phyloP scores from a whole-genome alignment of 2,329 filamentous ascomycete species.

The Seiridium cupressi region DNA sequence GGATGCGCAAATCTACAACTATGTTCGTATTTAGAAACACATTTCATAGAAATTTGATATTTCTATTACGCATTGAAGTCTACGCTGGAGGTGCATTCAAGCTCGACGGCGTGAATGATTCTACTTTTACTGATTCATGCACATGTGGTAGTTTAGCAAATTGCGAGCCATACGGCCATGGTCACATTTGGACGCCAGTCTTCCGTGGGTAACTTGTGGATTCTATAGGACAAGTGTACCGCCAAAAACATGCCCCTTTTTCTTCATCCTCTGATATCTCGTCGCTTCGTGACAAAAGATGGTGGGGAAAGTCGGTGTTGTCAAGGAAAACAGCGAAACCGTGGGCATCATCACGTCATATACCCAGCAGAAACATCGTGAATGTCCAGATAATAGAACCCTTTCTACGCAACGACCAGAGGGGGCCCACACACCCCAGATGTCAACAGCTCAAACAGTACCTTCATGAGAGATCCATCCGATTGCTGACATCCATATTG shows the following conservation, averaged over 20 bases:
- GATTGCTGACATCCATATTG: conserved; percentile 10
- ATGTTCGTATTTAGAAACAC: too few relatives aligned
- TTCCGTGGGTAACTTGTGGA: conserved; percentile 15
- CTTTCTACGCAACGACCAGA: conserved; percentile 39
- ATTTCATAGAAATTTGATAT: too few relatives aligned
- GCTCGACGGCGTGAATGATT: too few relatives aligned
- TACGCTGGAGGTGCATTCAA: too few relatives aligned
- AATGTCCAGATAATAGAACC: conserved; percentile 39
- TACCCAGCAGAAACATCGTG: conserved; percentile 40
- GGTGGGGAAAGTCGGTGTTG: conserved; percentile 23
- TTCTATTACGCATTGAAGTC: too few relatives aligned
- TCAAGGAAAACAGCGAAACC: conserved; percentile 36
- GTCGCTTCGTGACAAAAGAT: conserved; percentile 25
- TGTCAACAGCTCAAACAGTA: conserved; percentile 25
- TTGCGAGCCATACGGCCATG: too few relatives aligned
- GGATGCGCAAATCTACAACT: too few relatives aligned
- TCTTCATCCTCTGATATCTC: conserved; percentile 26
- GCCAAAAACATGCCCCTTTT: conserved; percentile 31
- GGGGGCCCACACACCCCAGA: conserved; percentile 27
- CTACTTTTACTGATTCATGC: too few relatives aligned
- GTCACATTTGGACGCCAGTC: not conserved
- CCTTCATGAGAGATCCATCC: conserved; percentile 20
- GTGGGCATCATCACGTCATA: conserved; percentile 28
- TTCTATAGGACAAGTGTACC: conserved; percentile 35
- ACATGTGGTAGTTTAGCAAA: too few relatives aligned